A percentile compares a stretch with the other conserved stretches of the same genome.
Evolutionary conservation across 768 basidiomycete genomes (phyloP).

Genomic region (Tulasnella sp.): DNA sequence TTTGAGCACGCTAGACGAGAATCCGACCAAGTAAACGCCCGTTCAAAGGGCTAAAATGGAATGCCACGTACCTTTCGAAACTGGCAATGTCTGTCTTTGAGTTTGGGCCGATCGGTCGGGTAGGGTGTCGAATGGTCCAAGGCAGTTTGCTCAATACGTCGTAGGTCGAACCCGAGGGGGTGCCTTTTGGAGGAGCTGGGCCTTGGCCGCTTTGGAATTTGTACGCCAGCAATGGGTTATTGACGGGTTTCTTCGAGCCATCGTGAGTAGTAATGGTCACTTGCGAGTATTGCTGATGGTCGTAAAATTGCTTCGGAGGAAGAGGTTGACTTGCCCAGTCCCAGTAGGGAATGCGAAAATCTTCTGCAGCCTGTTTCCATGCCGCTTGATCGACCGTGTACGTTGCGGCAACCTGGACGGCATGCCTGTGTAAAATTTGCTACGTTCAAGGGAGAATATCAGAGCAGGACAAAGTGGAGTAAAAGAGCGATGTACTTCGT

Average conservation of each 20-base stretch:
- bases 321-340: slow-evolving; percentile 47
- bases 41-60: no score
- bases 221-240: slow-evolving; percentile 14
- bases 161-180: not conserved
- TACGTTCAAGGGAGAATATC: not conserved
- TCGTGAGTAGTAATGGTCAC: slow-evolving; percentile 41
- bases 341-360: slow-evolving; percentile 47
- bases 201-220: not conserved
- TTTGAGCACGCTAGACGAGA: not conserved
- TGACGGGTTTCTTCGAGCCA: slow-evolving; percentile 32
- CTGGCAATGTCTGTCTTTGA: not conserved
- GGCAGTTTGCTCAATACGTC: not conserved
- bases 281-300: slow-evolving; percentile 29
- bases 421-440: not conserved
- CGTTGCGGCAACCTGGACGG: not conserved
- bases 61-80: not conserved
- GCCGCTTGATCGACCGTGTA: not conserved
- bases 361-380: slow-evolving; percentile 41
- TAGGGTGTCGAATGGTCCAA: not conserved
- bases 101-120: not conserved
- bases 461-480: not conserved
- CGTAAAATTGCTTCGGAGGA: slow-evolving; percentile 45
- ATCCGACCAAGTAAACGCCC: no score
- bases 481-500: slow-evolving; percentile 44
- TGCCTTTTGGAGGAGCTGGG: not conserved